Evolutionary conservation across 129 eudicot genomes (phyloP), one percentile per base, ranked within the genome.

Genomic region (Flaveria trinervia): DNA sequence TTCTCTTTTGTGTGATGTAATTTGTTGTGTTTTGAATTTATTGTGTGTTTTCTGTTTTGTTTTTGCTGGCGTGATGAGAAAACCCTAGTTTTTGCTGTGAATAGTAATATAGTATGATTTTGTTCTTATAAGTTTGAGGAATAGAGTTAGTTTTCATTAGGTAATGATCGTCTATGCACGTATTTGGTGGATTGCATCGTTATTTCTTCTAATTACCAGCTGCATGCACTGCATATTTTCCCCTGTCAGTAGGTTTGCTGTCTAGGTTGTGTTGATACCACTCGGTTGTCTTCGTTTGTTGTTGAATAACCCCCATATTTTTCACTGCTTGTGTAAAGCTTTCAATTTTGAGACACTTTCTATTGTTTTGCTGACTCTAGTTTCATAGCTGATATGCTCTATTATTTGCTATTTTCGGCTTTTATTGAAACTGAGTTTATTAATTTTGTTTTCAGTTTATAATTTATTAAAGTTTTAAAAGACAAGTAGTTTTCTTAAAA

Each of bases 71-170:
- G 65, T 56, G 51, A 70, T 49, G 65, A 9, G 57, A 49, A 71
- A 79, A 49, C 77, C 83, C 77, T 79, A 62, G 67, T 12, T 60
- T 79, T 61, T 71, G 18, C 28, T 17, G 44, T 71, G 9, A 45
- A 56, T 44, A 44, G 36, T 30, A 30, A 30, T 30, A 30, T 3
- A 30, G 2, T 30, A 7, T 49, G 28, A 7, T 45, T 68, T 4
- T n/a, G 25, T 3, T 45, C 18, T 16, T 46, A 26, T 43, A 12
- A 45, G 50, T 44, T n/a, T 18, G 68, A 57, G 57, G 76, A 41
- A n/a, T 44, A 13, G 10, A 14, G 13, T 9, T 15, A 23, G 5
- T 33, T 74, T 36, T 22, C 14, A 74, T 75, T 5, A 46, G 9
- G 10, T 25, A 20, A 3, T 75, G 62, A 46, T 36, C 41, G 41